Evolutionary conservation across 352 stramenopile genomes (phyloP).

Genomic region (Elongisporangium undulatum): DNA sequence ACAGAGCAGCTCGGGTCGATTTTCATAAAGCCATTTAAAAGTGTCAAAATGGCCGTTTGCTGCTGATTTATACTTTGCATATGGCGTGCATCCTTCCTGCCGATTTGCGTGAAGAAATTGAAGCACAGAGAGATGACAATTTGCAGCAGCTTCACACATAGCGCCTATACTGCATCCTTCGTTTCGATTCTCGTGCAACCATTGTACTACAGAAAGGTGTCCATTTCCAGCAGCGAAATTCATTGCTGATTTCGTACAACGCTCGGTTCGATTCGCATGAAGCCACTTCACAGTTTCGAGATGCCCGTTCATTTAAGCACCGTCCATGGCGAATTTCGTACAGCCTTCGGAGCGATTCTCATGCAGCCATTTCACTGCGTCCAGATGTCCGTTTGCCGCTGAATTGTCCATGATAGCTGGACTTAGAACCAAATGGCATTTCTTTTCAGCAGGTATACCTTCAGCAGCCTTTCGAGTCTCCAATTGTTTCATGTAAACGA

Average conservation of each 20-base stretch:
- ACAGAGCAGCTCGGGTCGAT: background rate
- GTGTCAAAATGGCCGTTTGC: background rate
- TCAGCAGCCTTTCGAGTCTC: background rate
- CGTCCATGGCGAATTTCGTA: background rate
- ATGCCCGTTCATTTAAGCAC: background rate
- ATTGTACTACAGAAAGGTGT: background rate
- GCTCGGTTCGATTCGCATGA: background rate
- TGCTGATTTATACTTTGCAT: background rate
- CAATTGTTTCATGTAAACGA: background rate
- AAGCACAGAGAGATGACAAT: background rate
- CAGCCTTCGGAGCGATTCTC: background rate
- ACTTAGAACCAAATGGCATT: background rate
- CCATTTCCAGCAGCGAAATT: background rate
- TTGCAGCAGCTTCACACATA: background rate
- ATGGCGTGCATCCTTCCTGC: background rate
- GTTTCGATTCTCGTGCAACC: background rate
- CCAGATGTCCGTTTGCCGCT: background rate
- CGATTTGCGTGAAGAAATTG: constrained; percentile 1
- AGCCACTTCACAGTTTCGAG: background rate
- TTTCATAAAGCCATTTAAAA: background rate
- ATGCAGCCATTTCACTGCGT: constrained; percentile 1
- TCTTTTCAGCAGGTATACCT: background rate
- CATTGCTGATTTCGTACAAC: background rate
- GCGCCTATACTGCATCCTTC: background rate
- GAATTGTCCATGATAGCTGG: background rate